Conservation (phyloP, 2,329 filamentous ascomycete species). For the Falciphora oryzae region DNA sequence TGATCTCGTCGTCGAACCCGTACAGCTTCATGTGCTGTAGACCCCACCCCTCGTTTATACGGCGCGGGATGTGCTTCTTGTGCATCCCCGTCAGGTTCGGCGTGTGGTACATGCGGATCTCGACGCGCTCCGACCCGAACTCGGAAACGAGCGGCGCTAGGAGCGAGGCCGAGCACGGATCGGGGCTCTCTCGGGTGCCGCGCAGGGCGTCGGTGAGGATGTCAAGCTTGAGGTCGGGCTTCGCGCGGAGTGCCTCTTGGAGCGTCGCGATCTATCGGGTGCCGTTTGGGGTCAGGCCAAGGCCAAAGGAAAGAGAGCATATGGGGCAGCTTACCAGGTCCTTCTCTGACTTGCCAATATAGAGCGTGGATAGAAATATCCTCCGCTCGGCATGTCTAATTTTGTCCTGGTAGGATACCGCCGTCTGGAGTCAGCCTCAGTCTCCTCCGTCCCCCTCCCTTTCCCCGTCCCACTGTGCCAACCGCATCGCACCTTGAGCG, state of each 20-base stretch:
- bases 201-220: constrained; percentile 88
- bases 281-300: not conserved
- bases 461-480: constrained; percentile 4
- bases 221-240: constrained; percentile 73
- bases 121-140: constrained; percentile 78
- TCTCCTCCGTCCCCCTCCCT: not conserved
- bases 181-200: constrained; percentile 83
- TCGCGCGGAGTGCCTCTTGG: constrained; percentile 65
- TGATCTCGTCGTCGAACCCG: constrained; percentile 89
- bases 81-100: constrained; percentile 85
- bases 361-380: constrained; percentile 92
- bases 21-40: constrained; percentile 99
- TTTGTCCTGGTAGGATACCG: constrained; percentile 53
- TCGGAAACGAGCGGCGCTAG: constrained; percentile 77
- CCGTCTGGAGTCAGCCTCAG: not conserved
- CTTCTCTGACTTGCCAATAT: constrained; percentile 89
- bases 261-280: constrained; percentile 62
- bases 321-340: constrained; percentile 58
- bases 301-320: too few species aligned
- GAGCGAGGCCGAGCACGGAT: constrained; percentile 81
- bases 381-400: constrained; percentile 72
- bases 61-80: constrained; percentile 76
- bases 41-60: constrained; percentile 98
- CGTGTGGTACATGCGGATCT: constrained; percentile 96
- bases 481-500: constrained; percentile 63